phyloP scores from a whole-genome alignment of 495 filamentous ascomycete genomes.

The Cenococcum geophilum region DNA sequence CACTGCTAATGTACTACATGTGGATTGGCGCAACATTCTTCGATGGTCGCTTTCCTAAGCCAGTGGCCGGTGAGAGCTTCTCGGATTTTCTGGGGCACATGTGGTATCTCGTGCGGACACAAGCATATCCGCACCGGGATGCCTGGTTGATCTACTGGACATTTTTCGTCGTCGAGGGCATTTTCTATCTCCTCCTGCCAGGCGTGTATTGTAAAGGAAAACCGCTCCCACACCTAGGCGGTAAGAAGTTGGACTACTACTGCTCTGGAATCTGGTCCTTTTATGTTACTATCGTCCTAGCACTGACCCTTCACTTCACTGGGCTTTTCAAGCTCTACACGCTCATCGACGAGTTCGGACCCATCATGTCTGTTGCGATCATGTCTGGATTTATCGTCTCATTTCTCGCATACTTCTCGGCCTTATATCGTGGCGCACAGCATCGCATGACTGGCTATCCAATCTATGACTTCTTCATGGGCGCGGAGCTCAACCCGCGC shows the following conservation, averaged over 20 bases:
- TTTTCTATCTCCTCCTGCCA: constrained; percentile 75
- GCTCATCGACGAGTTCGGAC: constrained; percentile 91
- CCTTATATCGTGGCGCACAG: constrained; percentile 67
- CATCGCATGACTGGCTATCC: constrained; percentile 90
- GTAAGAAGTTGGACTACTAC: constrained; percentile 83
- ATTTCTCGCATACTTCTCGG: constrained; percentile 77
- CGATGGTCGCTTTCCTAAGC: constrained; percentile 69
- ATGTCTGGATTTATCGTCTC: constrained; percentile 75
- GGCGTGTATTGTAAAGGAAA: constrained; percentile 81
- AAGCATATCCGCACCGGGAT: constrained; percentile 69
- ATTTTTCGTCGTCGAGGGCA: constrained; percentile 78
- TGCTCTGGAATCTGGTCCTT: constrained; percentile 85
- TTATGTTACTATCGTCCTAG: constrained; percentile 73
- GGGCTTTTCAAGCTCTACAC: constrained; percentile 87
- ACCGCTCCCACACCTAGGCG: constrained; percentile 71
- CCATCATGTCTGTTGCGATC: constrained; percentile 84
- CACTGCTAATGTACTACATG: constrained; percentile 95
- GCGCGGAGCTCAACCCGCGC: constrained; percentile 90
- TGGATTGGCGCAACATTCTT: constrained; percentile 95
- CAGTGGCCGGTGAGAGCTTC: constrained; percentile 57
- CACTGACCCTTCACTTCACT: constrained; percentile 63
- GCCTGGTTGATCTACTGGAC: constrained; percentile 92
- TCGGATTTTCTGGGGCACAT: constrained; percentile 63
- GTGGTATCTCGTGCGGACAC: constrained; percentile 62
- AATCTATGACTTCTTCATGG: constrained; percentile 99